Evolutionary conservation across 2,329 filamentous ascomycete genomes (phyloP), one percentile per base, ranked within the genome.

Genomic region (Diatrype stigma): DNA sequence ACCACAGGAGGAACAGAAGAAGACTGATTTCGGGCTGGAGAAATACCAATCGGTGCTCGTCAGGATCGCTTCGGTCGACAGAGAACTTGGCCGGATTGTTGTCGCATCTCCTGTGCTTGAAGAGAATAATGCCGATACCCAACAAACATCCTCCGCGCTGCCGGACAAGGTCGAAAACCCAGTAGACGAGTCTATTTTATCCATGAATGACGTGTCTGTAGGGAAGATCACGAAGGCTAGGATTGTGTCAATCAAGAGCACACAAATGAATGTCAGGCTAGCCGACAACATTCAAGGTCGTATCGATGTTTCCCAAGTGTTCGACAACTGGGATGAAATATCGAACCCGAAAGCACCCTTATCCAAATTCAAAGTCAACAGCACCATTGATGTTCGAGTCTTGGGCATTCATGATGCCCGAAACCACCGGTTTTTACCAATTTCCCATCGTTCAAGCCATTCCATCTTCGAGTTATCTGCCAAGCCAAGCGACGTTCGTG

Each of bases 251-350:
- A 75, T 96, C 64, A 96, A 96, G 70, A 86, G 86, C 46, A 96
- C 93, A 0, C 94, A 99, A 67, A 75, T 97, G 50, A 97, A 97
- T 59, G 90, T 99, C 6, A 83, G 89, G 58, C 78, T 97, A 47
- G 87, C 90, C 42, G 90, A 95, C 63, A 90, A 91, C 57, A 78
- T 96, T 8, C 89, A 95, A 66, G 94, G 93, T n/a, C 89, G 94
- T 17, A 85, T 99, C 53, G 93, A 96, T 64, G 82, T 94, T 6
- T 95, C 94, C 1, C 90, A 97, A 67, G 73, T 92, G 12, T 99
- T 96, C 66, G 89, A 96, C 67, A 78, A 77, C 11, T 96, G 88
- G 86, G 87, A 95, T 45, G 86, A 93, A 42, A 94, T 99, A 62
- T 78, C 83, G 50, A 84, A 96, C 64, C 81, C 85, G 51, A 96